Evolutionary conservation across 2,329 filamentous ascomycete species (phyloP), one percentile per base, ranked within the genome.

Genomic region (Cercospora berteroae): DNA sequence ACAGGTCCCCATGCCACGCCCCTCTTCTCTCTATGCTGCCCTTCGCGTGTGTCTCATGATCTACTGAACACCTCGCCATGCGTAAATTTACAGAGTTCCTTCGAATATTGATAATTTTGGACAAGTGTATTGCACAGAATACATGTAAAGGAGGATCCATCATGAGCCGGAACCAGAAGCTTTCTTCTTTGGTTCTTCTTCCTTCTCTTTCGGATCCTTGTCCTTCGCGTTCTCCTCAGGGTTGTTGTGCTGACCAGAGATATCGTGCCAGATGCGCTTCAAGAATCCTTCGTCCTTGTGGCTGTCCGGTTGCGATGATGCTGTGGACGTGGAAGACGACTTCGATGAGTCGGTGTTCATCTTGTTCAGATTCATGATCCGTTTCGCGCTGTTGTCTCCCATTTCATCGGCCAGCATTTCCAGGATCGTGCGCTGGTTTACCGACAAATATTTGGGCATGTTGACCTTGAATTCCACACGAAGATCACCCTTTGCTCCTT

Each of bases 351-450:
- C 58, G 23, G 61, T 48, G 16, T 77, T 75, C 63, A 72, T 71
- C 44, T 75, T 72, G 23, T 73, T 72, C 63, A 96, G 83, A 76
- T 96, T 94, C 93, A 99, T 98, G 65, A 96, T 88, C 56, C 95
- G 87, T 82, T 92, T 95, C 36, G 95, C 95, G 29, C 88, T 92
- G 83, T 94, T 93, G 80, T 99, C 95, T 44, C 87, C 90, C 88
- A 99, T 90, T 82, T 99, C 95, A 75, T 99, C 94, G 6, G 95
- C 95, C 71, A 99, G 87, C 88, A 98, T 94, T 82, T 99, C 95
- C 55, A 96, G 82, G 67, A 99, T 91, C 0, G 92, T 96, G 63
- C 95, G 87, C 83, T 99, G 94, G 81, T 97, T 98, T 56, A 90
- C 87, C 64, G 87, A 93, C 71, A 99, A 84, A 76, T 94, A 97